phyloP scores from a whole-genome alignment of 2,329 filamentous ascomycete genomes.

The Alternaria gansuensis region DNA sequence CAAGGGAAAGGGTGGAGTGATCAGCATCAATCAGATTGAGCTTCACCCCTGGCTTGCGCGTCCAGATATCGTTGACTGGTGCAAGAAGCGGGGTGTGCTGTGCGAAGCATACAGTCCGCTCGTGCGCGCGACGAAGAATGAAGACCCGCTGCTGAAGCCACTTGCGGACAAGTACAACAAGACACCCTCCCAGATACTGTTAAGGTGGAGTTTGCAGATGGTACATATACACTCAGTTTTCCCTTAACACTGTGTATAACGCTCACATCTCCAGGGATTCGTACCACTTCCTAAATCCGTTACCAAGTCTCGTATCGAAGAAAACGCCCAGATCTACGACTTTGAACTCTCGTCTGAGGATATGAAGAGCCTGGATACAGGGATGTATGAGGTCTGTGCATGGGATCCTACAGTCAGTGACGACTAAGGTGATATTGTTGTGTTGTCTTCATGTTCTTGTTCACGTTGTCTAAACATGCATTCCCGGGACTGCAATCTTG shows the following conservation, averaged over 20 bases:
- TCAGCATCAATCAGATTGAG: conserved; percentile 84
- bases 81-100: conserved; percentile 62
- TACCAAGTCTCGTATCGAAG: conserved; percentile 66
- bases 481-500: background rate
- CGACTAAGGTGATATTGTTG: conserved; percentile 40
- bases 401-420: conserved; percentile 65
- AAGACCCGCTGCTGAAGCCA: conserved; percentile 62
- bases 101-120: conserved; percentile 61
- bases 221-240: conserved; percentile 25
- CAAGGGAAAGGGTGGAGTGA: conserved; percentile 71
- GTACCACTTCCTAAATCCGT: conserved; percentile 71
- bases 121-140: conserved; percentile 57
- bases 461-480: background rate
- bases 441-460: background rate
- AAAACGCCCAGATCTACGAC: conserved; percentile 68
- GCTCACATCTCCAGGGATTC: conserved; percentile 59
- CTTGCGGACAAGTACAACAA: conserved; percentile 67
- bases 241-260: too few relatives aligned
- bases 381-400: conserved; percentile 64
- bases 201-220: conserved; percentile 65
- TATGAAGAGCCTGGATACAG: conserved; percentile 64
- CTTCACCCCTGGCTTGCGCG: conserved; percentile 87
- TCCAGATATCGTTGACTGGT: conserved; percentile 83
- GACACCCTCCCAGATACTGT: conserved; percentile 65
- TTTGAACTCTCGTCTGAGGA: conserved; percentile 68